Base-by-base conservation (phyloP, 495 filamentous ascomycete species). In the Sporormia fimetaria region DNA sequence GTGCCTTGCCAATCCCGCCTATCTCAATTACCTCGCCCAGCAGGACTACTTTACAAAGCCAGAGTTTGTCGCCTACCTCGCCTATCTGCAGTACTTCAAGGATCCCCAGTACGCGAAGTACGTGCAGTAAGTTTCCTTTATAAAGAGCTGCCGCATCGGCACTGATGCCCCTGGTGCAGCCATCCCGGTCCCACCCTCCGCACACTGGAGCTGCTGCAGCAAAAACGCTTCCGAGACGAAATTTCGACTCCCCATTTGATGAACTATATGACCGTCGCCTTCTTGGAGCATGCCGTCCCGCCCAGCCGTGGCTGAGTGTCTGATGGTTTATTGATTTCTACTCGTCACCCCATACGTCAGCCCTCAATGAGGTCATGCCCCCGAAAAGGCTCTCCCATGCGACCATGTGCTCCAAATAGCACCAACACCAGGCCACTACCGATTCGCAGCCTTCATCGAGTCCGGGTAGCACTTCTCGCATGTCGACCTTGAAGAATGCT, bases 101-200 rank as follows among this genome's bases (percentile, higher is more conserved):
- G 73, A 74, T 8, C 83, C 83, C n/a, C 75, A 84, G 40, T 94
- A 92, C 54, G 64, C 79, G 40, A 83, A 81, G 47, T 92, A 82
- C 56, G 62, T 94, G 30, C 79, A 47, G 58, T 65, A 53, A 21
- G 48, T 38, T 8, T 33, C 42, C 12, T 26, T 35, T 28, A 10
- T 7, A 16, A 10, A 8, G 14, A 20, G 7, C 33, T 2, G 16
- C 27, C 22, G 27, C 21, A 1, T 12, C 23, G 23, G 40, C 40
- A 51, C 47, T 45, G 47, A 51, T 39, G 15, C 16, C 37, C 34
- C 33, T 9, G 12, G 14, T 40, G 37, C 36, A 64, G 61, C 37
- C 85, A 86, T 52, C 87, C 87, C 0, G 83, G 80, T 3, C 80
- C 85, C 14, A 86, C 84, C n/a, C 59, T 95, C 12, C 78, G 78